Conservation (phyloP, 2,329 filamentous ascomycete genomes). For the Colletotrichum sp. region DNA sequence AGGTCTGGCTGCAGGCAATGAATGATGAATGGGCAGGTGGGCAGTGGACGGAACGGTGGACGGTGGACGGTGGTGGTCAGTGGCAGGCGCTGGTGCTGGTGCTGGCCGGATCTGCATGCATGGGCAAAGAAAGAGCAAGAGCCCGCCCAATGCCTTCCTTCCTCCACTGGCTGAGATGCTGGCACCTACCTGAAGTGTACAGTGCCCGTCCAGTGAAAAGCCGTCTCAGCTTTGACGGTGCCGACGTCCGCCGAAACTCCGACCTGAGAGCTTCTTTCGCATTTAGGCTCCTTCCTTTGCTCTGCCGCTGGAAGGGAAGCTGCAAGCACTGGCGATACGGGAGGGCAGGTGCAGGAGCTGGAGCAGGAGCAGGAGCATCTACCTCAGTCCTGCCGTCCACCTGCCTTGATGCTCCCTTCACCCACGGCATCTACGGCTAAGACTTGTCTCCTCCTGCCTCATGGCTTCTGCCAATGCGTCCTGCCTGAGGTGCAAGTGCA, state of each 20-base stretch:
- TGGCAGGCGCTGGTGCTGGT: neutral
- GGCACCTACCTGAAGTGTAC: neutral
- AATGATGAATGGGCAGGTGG: neutral
- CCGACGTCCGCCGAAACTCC: slow-evolving; percentile 10
- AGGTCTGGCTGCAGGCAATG: neutral
- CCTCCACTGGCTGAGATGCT: neutral
- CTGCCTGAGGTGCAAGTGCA: neutral
- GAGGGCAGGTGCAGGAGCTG: neutral
- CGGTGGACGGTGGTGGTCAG: neutral
- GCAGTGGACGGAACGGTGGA: neutral
- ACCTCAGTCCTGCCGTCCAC: neutral
- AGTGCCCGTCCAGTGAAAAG: neutral
- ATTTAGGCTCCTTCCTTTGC: neutral
- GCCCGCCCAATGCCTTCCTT: neutral
- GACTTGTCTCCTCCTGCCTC: neutral
- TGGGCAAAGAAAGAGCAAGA: neutral
- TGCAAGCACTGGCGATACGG: neutral
- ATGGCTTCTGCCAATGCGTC: neutral
- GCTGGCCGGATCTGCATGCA: neutral
- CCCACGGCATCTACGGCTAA: neutral
- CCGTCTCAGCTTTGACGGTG: slow-evolving; percentile 20
- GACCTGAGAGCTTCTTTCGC: neutral
- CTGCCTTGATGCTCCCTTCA: neutral
- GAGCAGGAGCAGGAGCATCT: neutral
- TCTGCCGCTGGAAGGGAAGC: neutral